These are phyloP conservation scores for Penicillium samsonianum DNA, from an alignment of 495 filamentous ascomycete species.

Conservation along the genomic window DNA sequence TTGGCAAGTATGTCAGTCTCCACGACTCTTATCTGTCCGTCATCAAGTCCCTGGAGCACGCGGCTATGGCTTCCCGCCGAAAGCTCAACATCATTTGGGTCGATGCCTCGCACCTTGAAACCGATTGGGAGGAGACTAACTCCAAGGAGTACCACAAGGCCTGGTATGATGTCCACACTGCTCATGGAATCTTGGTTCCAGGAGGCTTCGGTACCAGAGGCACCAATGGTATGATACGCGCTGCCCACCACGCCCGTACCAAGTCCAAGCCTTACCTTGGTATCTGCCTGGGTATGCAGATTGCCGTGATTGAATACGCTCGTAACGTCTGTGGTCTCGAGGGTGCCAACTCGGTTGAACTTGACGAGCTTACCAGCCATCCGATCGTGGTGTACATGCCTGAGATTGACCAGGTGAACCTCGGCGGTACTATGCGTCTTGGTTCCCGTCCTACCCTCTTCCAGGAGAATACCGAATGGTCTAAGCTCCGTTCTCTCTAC, in stretches of 20 bases:
- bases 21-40: constrained; percentile 85
- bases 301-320: constrained; percentile 90
- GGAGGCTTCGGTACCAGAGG: constrained; percentile 87
- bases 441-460: constrained; percentile 74
- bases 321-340: constrained; percentile 64
- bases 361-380: constrained; percentile 56
- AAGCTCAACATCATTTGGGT: constrained; percentile 84
- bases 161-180: constrained; percentile 77
- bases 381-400: constrained; percentile 88
- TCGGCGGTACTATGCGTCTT: constrained; percentile 93
- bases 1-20: constrained; percentile 85
- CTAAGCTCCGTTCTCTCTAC: constrained; percentile 73
- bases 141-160: constrained; percentile 83
- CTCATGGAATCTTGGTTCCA: constrained; percentile 56
- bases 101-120: constrained; percentile 81
- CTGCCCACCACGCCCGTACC: constrained; percentile 78
- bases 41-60: constrained; percentile 83
- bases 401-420: constrained; percentile 68
- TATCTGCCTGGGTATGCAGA: constrained; percentile 93
- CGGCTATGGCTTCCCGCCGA: constrained; percentile 78
- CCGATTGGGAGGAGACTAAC: constrained; percentile 50
- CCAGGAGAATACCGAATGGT: constrained; percentile 79
- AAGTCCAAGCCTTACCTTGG: constrained; percentile 82
- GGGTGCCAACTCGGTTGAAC: constrained; percentile 66
- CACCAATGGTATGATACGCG: constrained; percentile 84